Evolutionary conservation across 169 alveolate genomes (phyloP), one percentile per base, ranked within the genome.

Genomic region (Theileria sp.): DNA sequence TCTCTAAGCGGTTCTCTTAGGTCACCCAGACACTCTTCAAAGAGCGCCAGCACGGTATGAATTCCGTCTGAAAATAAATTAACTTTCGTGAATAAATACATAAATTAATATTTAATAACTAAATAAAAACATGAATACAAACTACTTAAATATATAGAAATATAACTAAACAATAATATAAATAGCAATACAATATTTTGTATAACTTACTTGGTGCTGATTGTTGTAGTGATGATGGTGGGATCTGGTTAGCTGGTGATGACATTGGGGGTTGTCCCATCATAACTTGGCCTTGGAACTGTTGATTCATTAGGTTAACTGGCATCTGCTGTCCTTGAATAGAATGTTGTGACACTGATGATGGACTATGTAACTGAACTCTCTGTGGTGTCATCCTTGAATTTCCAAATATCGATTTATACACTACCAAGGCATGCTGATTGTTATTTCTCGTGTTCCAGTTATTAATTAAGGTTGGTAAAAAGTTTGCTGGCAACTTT

Each of bases 1-100:
- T 82, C 93, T 25, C 94, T 69, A 58, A 89, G 75, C n/a, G 92
- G 92, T 75, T 87, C 94, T 49, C 92, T 77, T n/a, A 89, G 86
- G 32, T 89, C 93, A 6, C 83, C 77, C 8, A 89, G 78, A 25
- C 87, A 86, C 65, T 87, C 94, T 30, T 89, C 94, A 28, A 86
- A 73, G 26, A 86, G 60, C 28, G 84, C 54, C 92, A 89, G 49
- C 15, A 82, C 86, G n/a, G 79, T 51, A 61, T 75, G 30, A 17
- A 51, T 23, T 25, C 64, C 66, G 36, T 50, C 68, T 70, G 34
- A 51, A 70, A 49, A 66, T 66, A 8, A 66, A 25, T 70, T 64
- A 21, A 13, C 50, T 64, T 64, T 21, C 13, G 51, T 64, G 50
- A 64, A 61, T 61, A 61, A n/a, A 8, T 61, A 21, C 13, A 9